Base-by-base conservation (phyloP, 2,329 filamentous ascomycete species). In the Ceratocystis alfenasii region DNA sequence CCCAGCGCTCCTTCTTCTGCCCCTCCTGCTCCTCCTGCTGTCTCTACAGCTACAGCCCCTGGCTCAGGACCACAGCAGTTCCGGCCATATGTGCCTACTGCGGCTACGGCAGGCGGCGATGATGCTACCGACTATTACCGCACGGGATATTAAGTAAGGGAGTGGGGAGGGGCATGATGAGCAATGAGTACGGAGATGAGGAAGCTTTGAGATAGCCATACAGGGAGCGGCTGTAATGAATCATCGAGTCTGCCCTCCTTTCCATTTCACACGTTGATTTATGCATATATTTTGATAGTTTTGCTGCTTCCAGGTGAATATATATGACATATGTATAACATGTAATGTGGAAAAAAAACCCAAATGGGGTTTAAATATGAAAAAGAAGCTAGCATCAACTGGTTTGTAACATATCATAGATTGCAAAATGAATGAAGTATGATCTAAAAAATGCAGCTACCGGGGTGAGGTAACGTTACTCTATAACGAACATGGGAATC, bases 81-180 rank as follows among this genome's bases (percentile, higher is more conserved):
- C 28, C 55, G 82, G 72, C 80, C 84, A 0, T 87, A 87, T 67
- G 78, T 80, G 2, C 82, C 82, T 68, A 48, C 71, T 36, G 74
- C 75, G 8, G 78, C 78, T 1, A 81, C 78, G 67, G 80, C 78
- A 3, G 80, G 81, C 6, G 28, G 28, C 3, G 78, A 64, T 25
- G 62, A 77, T 12, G 79, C 81, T 28, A 78, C 77, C 62, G 83
- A 84, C 71, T 85, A 82, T 70, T 85, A 85, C 71, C 76, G 81
- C 62, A 64, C 36, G 33, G 59, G 64, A 63, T 65, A 68, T 45
- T 65, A 30, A 61, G 17, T 30, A 17, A 4, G 4, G 17, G n/a
- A 45, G 25, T 15, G 15, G 12, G 41, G 44, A 46, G 7, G 15
- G 7, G 25, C 1, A 17, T 30, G 7, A 15, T 12, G 15, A 12